Conservation (phyloP, 768 basidiomycete genomes). For the Hebeloma cylindrosporum region DNA sequence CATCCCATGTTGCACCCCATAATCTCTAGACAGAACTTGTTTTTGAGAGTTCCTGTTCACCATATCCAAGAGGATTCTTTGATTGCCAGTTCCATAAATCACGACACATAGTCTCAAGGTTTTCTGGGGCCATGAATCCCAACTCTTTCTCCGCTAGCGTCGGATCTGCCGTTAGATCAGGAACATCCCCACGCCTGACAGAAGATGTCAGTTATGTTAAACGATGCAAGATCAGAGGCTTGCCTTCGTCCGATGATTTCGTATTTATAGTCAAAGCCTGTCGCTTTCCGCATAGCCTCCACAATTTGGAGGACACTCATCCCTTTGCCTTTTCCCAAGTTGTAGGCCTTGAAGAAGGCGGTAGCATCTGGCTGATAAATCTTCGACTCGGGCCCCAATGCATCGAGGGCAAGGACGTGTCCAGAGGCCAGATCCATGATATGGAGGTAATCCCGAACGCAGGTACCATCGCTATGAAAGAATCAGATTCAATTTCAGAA, state of each 20-base stretch:
- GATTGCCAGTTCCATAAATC: slow-evolving; percentile 99
- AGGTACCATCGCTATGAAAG: slow-evolving; percentile 80
- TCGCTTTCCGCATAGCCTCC: slow-evolving; percentile 91
- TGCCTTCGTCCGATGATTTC: slow-evolving; percentile 91
- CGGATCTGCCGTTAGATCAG: slow-evolving; percentile 94
- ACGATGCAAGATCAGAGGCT: slow-evolving; percentile 26
- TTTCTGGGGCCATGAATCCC: slow-evolving; percentile 80
- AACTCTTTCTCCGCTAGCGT: slow-evolving; percentile 89
- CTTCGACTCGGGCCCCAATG: slow-evolving; percentile 59
- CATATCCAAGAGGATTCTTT: slow-evolving; percentile 84
- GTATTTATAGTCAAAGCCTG: slow-evolving; percentile 84
- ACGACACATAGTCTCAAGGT: slow-evolving; percentile 89
- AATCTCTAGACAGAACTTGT: not conserved
- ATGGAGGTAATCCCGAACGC: slow-evolving; percentile 94
- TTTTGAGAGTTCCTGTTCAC: slow-evolving; percentile 23
- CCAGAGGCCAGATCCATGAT: slow-evolving; percentile 94
- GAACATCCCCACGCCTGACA: slow-evolving; percentile 88
- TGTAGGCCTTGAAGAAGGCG: slow-evolving; percentile 88
- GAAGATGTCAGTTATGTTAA: slow-evolving; percentile 8
- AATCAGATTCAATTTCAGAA: slow-evolving; percentile 8
- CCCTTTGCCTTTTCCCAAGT: slow-evolving; percentile 91
- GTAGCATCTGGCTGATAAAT: slow-evolving; percentile 58
- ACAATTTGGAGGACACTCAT: slow-evolving; percentile 93
- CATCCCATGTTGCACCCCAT: slow-evolving; percentile 10
- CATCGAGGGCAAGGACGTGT: slow-evolving; percentile 88